These are phyloP conservation scores for Leishmania lainsoni DNA, from an alignment of 208 protist genomes.

Conservation along the genomic window DNA sequence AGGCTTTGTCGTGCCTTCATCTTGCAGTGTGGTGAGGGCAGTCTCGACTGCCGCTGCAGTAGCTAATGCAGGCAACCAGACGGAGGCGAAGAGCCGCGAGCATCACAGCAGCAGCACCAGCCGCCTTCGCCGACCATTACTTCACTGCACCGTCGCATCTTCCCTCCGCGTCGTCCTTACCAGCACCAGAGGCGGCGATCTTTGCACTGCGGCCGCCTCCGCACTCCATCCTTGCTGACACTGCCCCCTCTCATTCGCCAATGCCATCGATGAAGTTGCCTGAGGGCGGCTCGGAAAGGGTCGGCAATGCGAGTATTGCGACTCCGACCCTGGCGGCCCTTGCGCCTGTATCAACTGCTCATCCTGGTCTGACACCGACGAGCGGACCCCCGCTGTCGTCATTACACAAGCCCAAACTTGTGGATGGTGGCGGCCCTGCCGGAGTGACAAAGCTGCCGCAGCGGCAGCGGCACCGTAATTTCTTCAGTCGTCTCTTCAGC, in stretches of 20 bases:
- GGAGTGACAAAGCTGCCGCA: background rate
- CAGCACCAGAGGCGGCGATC: background rate
- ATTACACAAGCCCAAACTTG: background rate
- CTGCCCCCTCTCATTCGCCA: background rate
- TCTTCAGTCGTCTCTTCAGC: conserved; percentile 15
- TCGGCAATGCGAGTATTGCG: background rate
- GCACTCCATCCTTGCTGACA: background rate
- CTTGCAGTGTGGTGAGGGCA: background rate
- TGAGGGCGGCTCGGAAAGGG: background rate
- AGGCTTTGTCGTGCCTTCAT: background rate
- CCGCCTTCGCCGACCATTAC: background rate
- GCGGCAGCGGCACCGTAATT: background rate
- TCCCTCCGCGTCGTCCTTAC: background rate
- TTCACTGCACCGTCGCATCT: background rate
- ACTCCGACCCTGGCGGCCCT: background rate
- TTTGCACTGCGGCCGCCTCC: background rate
- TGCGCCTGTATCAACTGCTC: background rate
- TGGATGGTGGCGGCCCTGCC: background rate
- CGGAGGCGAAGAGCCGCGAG: background rate
- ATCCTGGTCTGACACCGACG: background rate
- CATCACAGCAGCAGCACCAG: background rate
- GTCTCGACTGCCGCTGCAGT: background rate
- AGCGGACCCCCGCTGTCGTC: background rate
- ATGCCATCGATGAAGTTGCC: background rate
- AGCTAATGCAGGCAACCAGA: background rate